Evolutionary conservation across 805 yeast genomes (phyloP), one percentile per base, ranked within the genome.

Genomic region (Citeromyces nyonsensis): DNA sequence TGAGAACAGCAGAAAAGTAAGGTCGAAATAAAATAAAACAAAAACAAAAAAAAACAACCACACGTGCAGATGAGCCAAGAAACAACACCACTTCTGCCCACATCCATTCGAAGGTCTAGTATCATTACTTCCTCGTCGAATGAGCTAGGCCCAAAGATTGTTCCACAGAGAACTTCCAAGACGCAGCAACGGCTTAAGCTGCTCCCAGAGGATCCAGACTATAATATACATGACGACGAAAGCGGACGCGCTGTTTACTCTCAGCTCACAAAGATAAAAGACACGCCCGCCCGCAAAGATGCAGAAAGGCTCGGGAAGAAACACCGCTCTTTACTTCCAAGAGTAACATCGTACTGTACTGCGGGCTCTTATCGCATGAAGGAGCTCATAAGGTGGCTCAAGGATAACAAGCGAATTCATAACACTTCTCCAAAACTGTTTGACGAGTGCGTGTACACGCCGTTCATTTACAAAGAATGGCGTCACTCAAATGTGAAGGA

Each of bases 321-420:
- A 40, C 88, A 79, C 44, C 59, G 97, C 38, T 79, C 79, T 24
- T 56, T 84, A 38, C 63, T 91, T 35, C 97, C 98, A 3, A 61
- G 98, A 38, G 95, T 86, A 2, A 88, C 97, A 0, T 94, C 95
- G 3, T 91, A 85, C 49, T 88, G 97, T 55, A 88, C 97, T 0
- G 85, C 96, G 18, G 86, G 95, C 22, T 73, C 91, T 15, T 91
- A 86, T 48, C 73, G 72, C 41, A 82, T 91, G 94, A 71, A 79
- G 43, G 96, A 85, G 32, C 58, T 91, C 27, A 63, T 79, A 31
- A 61, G 88, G 44, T 88, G 95, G 86, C 56, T 91, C 33, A 75
- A 78, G 44, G 91, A 83, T 32, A 66, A 84, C 14, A 80, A 73
- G 47, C 58, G 80, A 38, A 59, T 67, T 2, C 81, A 78, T 45